Evolutionary conservation across 129 eudicot genomes (phyloP), one percentile per base, ranked within the genome.

Genomic region (Saposhnikovia divaricata): DNA sequence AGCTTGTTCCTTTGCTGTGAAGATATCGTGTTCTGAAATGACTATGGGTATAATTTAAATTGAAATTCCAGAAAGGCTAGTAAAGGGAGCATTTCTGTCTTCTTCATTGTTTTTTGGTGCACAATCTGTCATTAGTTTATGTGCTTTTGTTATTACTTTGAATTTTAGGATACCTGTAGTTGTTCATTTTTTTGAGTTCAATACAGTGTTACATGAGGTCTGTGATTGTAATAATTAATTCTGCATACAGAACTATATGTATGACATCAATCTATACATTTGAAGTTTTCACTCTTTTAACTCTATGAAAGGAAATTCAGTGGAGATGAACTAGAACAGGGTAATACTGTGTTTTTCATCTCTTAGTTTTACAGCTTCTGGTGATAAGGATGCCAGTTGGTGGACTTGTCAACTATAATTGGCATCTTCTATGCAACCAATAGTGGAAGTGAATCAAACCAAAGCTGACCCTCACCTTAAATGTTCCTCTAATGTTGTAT

Each of bases 331-430:
- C 39, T 19, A 23, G 21, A 25, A 23, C 48, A 72, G 55, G 4
- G 38, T 27, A 73, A 73, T 48, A 11, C 8, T 31, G 68, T 37
- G 25, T 66, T 75, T 46, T 72, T 92, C 87, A 92, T 90, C 94
- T 87, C 83, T 87, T 90, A 11, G 89, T 95, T 57, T 77, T 92
- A 86, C 98, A 95, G 80, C 78, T 80, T 80, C 89, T 86, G 45
- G 92, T 82, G 47, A 90, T 79, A 66, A 95, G 92, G 23, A 84
- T 68, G 12, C 98, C 93, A 4, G 86, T 84, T 1, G 98, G 98
- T 27, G 98, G 98, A 82, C 98, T 88, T 15, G 93, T 89, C 89
- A 95, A 85, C 91, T 92, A 94, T 80, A 95, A 59, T 74, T 88
- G 90, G 82, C 98, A 95, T 70, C 82, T 86, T 28, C 85, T 77